Evolutionary conservation across 2,329 filamentous ascomycete species (phyloP), one percentile per base, ranked within the genome.

Genomic region (Fusarium citri): DNA sequence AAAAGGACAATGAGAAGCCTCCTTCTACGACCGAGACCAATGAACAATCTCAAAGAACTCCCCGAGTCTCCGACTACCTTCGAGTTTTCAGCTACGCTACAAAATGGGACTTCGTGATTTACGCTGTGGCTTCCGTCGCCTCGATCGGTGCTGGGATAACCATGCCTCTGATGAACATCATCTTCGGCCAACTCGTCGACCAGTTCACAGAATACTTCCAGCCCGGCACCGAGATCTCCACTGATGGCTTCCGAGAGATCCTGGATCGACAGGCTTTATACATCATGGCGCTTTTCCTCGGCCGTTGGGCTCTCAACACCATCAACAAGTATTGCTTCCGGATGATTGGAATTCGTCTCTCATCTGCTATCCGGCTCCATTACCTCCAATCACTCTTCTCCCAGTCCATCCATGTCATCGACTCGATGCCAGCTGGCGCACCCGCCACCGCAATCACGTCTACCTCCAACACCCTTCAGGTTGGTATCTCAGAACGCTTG

Each of bases 401-500:
- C 1, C 85, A 86, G 55, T 82, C 85, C 0, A 81, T 87, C 42
- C 82, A 82, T 59, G 81, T 79, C 6, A 79, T 88, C 26, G 86
- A 86, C 61, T 80, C 83, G 7, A 79, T 87, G 45, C 84, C 85
- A 3, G 72, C 83, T 0, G 86, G 86, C 4, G 82, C 84, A 9
- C 83, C 86, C 15, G 83, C 84, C 0, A 85, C 84, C 12, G 82
- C 84, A 2, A 87, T 88, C 69, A 88, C 86, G 0, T 80, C 83
- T 0, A 83, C 84, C 0, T 83, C 85, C 7, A 87, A 87, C 59
- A 83, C 83, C 0, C 80, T 88, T 15, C 86, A 88, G 55, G 77
- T 86, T 16, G 86, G 85, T 16, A 83, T 88, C 16, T 87, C 86
- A 0, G 86, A 88, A 64, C 83, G 84, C 25, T 76, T 88, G 5